Evolutionary conservation across 768 basidiomycete species (phyloP).

Genomic region (Macrocybe gigantea): DNA sequence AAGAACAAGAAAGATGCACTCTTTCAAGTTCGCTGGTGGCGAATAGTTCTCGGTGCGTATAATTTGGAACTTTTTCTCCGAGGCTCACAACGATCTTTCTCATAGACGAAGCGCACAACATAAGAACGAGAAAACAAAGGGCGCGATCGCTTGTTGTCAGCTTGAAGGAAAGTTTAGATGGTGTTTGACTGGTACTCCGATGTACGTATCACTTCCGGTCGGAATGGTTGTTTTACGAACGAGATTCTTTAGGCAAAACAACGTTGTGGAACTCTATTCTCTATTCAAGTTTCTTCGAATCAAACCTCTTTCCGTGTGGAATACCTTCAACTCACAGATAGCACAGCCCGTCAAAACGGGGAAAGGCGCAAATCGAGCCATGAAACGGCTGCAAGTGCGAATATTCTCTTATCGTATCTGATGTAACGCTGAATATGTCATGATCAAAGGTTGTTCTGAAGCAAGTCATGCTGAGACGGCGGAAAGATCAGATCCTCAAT

Average conservation of each 20-base stretch:
- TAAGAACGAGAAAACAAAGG: constrained; percentile 79
- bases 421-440: not conserved
- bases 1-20: constrained; percentile 55
- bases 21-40: constrained; percentile 77
- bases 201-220: constrained; percentile 32
- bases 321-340: constrained; percentile 74
- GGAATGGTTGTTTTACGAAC: constrained; percentile 25
- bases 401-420: no score
- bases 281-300: constrained; percentile 85
- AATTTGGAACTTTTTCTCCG: constrained; percentile 4
- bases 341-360: constrained; percentile 73
- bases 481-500: constrained; percentile 65
- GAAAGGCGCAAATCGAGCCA: constrained; percentile 52
- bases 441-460: constrained; percentile 63
- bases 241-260: constrained; percentile 63
- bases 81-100: not conserved
- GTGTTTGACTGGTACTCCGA: constrained; percentile 83
- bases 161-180: constrained; percentile 78
- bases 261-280: constrained; percentile 83
- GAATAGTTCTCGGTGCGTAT: constrained; percentile 73
- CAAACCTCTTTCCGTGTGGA: constrained; percentile 75
- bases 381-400: constrained; percentile 77
- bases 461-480: constrained; percentile 85
- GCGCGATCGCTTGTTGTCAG: constrained; percentile 71
- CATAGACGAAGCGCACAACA: constrained; percentile 91